Evolutionary conservation across 805 yeast species (phyloP).

Genomic region (Yarrowia phangngaensis): DNA sequence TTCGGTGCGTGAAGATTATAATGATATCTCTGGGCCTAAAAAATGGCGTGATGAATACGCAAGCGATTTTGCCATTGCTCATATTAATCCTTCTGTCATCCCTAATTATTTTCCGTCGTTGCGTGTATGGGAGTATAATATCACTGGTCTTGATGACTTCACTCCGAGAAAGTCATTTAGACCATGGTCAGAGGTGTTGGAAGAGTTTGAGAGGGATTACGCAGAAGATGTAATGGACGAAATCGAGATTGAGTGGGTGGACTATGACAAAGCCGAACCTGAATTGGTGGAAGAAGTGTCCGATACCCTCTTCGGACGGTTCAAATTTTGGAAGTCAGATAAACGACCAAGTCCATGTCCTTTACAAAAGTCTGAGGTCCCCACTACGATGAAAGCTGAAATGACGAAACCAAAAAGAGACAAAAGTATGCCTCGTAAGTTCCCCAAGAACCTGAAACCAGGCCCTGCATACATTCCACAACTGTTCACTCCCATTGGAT

Average conservation of each 20-base stretch:
- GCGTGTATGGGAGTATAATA: constrained; percentile 83
- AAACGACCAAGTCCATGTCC: constrained; percentile 35
- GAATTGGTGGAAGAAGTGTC: constrained; percentile 1
- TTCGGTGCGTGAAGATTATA: constrained; percentile 50
- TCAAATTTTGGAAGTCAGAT: constrained; percentile 28
- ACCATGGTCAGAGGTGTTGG: constrained; percentile 58
- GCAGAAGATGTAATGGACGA: constrained; percentile 36
- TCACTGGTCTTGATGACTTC: constrained; percentile 48
- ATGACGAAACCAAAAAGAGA: constrained; percentile 44
- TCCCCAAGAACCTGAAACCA: constrained; percentile 50
- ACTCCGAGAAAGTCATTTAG: constrained; percentile 35
- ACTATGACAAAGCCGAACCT: not conserved
- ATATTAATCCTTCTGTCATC: constrained; percentile 67
- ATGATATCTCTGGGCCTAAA: constrained; percentile 45
- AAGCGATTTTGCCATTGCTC: constrained; percentile 66
- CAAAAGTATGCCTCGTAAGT: constrained; percentile 57
- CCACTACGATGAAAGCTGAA: too few relatives aligned
- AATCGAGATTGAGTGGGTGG: constrained; percentile 33
- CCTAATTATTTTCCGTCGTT: constrained; percentile 84
- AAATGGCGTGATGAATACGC: constrained; percentile 22
- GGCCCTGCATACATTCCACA: constrained; percentile 80
- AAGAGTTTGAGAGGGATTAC: constrained; percentile 44
- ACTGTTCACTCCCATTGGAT: constrained; percentile 65
- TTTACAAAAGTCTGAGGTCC: too few relatives aligned
- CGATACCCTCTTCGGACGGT: constrained; percentile 27